Conservation (phyloP, 768 basidiomycete genomes). For the Calocera viscosa region DNA sequence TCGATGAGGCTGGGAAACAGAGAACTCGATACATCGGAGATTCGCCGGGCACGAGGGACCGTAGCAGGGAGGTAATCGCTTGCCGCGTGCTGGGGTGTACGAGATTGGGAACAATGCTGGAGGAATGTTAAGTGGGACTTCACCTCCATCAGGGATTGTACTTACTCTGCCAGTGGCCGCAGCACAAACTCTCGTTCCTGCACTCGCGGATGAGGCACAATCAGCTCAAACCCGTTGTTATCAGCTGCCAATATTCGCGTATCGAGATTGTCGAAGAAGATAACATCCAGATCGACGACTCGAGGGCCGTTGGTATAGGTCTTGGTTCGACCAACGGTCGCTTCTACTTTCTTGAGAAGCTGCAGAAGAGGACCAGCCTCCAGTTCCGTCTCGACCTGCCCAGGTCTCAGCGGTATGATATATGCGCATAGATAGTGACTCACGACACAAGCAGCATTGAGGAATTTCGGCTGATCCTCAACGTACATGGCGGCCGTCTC, state of each 20-base stretch:
- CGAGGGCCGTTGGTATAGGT: conserved; percentile 77
- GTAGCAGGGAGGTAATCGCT: conserved; percentile 38
- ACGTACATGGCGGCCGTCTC: conserved; percentile 95
- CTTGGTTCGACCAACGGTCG: conserved; percentile 59
- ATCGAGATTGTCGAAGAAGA: conserved; percentile 56
- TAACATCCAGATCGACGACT: conserved; percentile 77
- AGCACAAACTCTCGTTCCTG: conserved; percentile 86
- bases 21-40: conserved; percentile 1
- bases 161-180: conserved; percentile 76
- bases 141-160: conserved; percentile 13
- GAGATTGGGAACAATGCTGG: conserved; percentile 67
- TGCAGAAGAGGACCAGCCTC: conserved; percentile 44
- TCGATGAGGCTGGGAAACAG: conserved; percentile 10
- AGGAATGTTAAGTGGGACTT: not conserved
- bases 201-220: conserved; percentile 73
- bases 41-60: not conserved
- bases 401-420: not conserved
- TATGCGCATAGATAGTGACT: conserved; percentile 24
- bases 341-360: conserved; percentile 63
- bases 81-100: conserved; percentile 48
- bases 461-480: conserved; percentile 72
- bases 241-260: conserved; percentile 31
- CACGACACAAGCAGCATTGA: conserved; percentile 86
- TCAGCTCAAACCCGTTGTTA: conserved; percentile 47
- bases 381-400: conserved; percentile 67